A percentile compares a stretch with the other conserved stretches of the same genome.
These are phyloP conservation scores for Pseudozyma pruni DNA, from an alignment of 1,284 basidiomycete genomes.

Conservation along the genomic window DNA sequence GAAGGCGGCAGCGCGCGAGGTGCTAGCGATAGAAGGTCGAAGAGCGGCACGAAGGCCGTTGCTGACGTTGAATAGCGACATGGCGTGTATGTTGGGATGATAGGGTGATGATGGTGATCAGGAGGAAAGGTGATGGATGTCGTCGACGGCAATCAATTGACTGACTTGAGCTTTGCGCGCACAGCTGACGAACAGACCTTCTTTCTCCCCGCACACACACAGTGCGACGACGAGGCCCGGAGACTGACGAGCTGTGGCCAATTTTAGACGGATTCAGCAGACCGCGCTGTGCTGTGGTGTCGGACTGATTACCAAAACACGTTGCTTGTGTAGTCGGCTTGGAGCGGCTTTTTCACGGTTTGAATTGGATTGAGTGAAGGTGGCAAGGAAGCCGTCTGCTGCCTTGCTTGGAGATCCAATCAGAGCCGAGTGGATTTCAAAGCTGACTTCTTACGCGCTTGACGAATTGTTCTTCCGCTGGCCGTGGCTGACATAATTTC, in stretches of 20 bases:
- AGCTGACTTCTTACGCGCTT: background rate
- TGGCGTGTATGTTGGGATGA: constrained; percentile 6
- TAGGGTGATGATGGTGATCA: constrained; percentile 6
- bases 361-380: background rate
- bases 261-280: background rate
- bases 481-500: constrained; percentile 28
- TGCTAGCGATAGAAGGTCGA: constrained; percentile 35
- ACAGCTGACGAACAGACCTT: background rate
- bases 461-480: constrained; percentile 11
- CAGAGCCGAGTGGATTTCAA: constrained; percentile 28
- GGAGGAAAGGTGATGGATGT: background rate
- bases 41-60: constrained; percentile 40
- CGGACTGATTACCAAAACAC: constrained; percentile 42
- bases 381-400: too few species aligned
- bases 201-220: constrained; percentile 1
- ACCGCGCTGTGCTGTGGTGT: constrained; percentile 6
- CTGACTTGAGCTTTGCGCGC: constrained; percentile 7
- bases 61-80: constrained; percentile 47
- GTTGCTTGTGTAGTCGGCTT: constrained; percentile 21
- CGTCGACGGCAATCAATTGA: constrained; percentile 3
- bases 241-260: constrained; percentile 11
- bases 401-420: constrained; percentile 8
- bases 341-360: constrained; percentile 30
- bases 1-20: constrained; percentile 46
- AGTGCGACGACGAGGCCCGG: background rate